These are phyloP conservation scores for Scleromitrula shiraiana DNA, from an alignment of 2,329 filamentous ascomycete genomes.

Conservation along the genomic window DNA sequence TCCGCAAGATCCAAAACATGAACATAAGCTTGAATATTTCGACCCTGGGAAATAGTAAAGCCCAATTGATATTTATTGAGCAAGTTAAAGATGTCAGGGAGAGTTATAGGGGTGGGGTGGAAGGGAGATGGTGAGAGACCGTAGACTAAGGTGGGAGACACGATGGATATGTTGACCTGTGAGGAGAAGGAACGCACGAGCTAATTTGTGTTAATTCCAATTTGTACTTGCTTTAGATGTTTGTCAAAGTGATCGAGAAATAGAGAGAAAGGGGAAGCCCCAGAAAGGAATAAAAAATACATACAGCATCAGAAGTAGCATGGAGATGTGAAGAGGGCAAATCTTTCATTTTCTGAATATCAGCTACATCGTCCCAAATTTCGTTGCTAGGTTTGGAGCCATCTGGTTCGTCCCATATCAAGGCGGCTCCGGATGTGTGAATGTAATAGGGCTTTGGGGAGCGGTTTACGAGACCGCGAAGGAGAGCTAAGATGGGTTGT, in stretches of 20 bases:
- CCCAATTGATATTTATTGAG: slow-evolving; percentile 1
- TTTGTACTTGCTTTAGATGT: not conserved
- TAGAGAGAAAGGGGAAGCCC: not conserved
- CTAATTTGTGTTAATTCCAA: not conserved
- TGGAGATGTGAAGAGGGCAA: slow-evolving; percentile 3
- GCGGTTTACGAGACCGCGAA: not conserved
- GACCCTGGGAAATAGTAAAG: slow-evolving; percentile 9
- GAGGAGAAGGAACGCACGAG: not conserved
- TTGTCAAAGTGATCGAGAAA: not conserved
- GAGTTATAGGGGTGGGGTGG: slow-evolving; percentile 11
- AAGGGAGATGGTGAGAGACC: slow-evolving; percentile 11
- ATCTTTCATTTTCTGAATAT: slow-evolving; percentile 9
- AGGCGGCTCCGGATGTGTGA: slow-evolving; percentile 9
- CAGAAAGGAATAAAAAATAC: not conserved
- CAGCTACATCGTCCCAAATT: slow-evolving; percentile 14
- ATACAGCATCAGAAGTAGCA: not conserved
- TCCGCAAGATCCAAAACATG: slow-evolving; percentile 15
- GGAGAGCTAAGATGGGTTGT: slow-evolving; percentile 8
- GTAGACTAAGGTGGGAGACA: slow-evolving; percentile 13
- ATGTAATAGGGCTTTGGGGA: slow-evolving; percentile 13
- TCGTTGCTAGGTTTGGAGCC: slow-evolving; percentile 3
- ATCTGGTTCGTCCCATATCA: slow-evolving; percentile 12
- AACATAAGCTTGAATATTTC: slow-evolving; percentile 10
- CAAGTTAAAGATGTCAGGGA: not conserved
- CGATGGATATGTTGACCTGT: slow-evolving; percentile 10